Evolutionary conservation across 2,329 filamentous ascomycete species (phyloP), one percentile per base, ranked within the genome.

Genomic region (Aureobasidium mangrovei): DNA sequence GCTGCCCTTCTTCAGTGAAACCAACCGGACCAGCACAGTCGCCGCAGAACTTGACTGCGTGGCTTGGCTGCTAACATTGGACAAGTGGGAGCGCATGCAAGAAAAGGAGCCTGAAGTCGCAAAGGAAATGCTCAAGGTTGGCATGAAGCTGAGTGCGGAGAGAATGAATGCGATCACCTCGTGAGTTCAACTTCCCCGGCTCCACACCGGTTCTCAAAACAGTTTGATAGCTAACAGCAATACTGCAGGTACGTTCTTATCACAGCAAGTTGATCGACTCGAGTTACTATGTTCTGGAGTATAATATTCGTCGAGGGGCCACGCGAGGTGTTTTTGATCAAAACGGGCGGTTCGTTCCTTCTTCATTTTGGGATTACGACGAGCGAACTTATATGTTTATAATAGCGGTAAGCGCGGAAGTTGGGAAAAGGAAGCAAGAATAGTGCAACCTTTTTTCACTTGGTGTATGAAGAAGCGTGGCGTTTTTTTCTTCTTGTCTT

Each of bases 1-100:
- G 72, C 71, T 98, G 52, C 93, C 93, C 0, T 98, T 98, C 73
- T 98, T 98, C 72, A 89, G 85, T 2, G 88, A 94, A 64, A 97
- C 91, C 1, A 77, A 81, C 51, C 80, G 93, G 18, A 97, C 91
- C 3, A 90, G 90, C 1, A 95, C 87, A 0, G 90, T 94, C 8
- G 77, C 84, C 41, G 88, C 88, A 1, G 91, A 97, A 67, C 79
- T 84, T 53, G 84, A 91, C 61, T 87, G 85, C 58, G 82, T 93
- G 0, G 82, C 85, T 4, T 98, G 93, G 93, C 71, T 85, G 58
- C 79, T 98, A 72, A 84, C 85, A 56, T 72, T 74, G 9, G 79
- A 83, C 43, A 77, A 77, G 51, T 98, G 91, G 88, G 75, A 76
- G 52, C 78, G 75, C 63, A 67, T 97, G 58, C 88, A 94, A 68